phyloP scores from a whole-genome alignment of 129 eudicot species.

The Kitagawia praeruptora region DNA sequence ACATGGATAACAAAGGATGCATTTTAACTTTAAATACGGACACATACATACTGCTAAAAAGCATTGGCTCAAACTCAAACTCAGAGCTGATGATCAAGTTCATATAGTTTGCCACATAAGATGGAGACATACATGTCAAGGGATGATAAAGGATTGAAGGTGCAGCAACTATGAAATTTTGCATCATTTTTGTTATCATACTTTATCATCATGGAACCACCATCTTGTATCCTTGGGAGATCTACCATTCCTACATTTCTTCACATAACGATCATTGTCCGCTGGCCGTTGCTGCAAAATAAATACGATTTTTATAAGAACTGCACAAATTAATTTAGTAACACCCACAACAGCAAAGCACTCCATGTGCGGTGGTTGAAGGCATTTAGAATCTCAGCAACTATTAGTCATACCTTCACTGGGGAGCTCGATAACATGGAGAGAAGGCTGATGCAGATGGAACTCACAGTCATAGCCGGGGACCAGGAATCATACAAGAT shows the following conservation, averaged over 20 bases:
- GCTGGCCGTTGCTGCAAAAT: constrained; percentile 70
- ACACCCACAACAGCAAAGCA: neutral
- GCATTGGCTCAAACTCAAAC: neutral
- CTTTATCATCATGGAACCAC: constrained; percentile 91
- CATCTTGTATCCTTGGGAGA: constrained; percentile 86
- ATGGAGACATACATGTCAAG: neutral
- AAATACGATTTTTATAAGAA: neutral
- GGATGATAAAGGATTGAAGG: neutral
- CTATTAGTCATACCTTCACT: constrained; percentile 43
- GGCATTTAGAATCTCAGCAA: neutral
- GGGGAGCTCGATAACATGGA: constrained; percentile 92
- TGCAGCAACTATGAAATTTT: neutral
- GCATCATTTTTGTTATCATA: constrained; percentile 19
- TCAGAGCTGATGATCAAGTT: neutral
- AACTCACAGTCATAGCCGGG: constrained; percentile 84
- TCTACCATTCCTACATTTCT: constrained; percentile 69
- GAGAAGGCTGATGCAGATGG: constrained; percentile 72
- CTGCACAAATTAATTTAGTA: neutral
- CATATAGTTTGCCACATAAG: neutral
- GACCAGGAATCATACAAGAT: constrained; percentile 87
- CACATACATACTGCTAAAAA: neutral
- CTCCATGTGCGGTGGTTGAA: neutral
- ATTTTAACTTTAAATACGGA: no score
- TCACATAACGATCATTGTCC: constrained; percentile 72
- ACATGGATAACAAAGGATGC: no score